These are phyloP conservation scores for Nakazawaea laoshanensis DNA, from an alignment of 805 yeast genomes.

Conservation along the genomic window DNA sequence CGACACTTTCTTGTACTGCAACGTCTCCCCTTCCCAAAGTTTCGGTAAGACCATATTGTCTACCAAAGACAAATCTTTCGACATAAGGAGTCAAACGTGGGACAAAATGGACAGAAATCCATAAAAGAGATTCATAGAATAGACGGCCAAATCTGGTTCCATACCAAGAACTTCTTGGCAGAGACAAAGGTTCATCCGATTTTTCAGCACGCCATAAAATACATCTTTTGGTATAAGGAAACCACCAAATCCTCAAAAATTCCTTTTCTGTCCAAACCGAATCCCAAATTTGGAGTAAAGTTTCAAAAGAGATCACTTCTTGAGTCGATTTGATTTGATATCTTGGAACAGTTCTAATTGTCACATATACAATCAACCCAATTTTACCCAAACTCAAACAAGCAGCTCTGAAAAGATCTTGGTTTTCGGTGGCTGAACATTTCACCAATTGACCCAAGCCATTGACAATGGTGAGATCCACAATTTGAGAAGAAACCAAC, in stretches of 20 bases:
- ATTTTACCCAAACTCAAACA: slow-evolving; percentile 82
- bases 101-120: slow-evolving; percentile 64
- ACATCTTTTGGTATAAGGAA: slow-evolving; percentile 82
- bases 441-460: slow-evolving; percentile 66
- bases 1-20: slow-evolving; percentile 74
- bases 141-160: slow-evolving; percentile 73
- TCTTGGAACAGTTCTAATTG: slow-evolving; percentile 75
- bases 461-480: slow-evolving; percentile 64
- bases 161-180: slow-evolving; percentile 74
- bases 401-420: slow-evolving; percentile 71
- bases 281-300: slow-evolving; percentile 67
- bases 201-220: slow-evolving; percentile 86
- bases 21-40: slow-evolving; percentile 48
- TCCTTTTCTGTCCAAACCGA: slow-evolving; percentile 83
- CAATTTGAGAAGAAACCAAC: slow-evolving; percentile 79
- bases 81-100: slow-evolving; percentile 79
- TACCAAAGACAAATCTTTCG: slow-evolving; percentile 76
- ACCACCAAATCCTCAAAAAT: slow-evolving; percentile 95
- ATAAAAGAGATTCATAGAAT: slow-evolving; percentile 71
- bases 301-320: slow-evolving; percentile 73
- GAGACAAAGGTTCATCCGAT: slow-evolving; percentile 53
- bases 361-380: slow-evolving; percentile 82
- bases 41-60: slow-evolving; percentile 75
- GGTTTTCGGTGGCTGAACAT: slow-evolving; percentile 58
- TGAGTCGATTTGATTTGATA: slow-evolving; percentile 76